Evolutionary conservation across 176 grass and related monocot genomes (phyloP), one percentile per base, ranked within the genome.

Genomic region (Eleusine coracana): DNA sequence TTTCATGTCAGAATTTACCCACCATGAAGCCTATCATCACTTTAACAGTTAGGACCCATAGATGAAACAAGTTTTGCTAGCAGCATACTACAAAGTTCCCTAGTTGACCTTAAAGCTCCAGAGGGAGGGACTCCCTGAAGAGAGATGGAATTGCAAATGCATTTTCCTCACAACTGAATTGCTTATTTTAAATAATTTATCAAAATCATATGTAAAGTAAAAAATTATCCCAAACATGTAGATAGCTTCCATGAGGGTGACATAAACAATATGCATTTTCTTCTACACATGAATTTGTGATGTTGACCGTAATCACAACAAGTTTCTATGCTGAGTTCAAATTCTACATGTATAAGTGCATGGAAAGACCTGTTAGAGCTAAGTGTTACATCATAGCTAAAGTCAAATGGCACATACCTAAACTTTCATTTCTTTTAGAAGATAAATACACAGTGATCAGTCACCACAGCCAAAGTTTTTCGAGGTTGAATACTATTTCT

Each of bases 331-430:
- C 11, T 73, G 40, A 55, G 21, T 64, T 21, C 21, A 21, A 88
- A 21, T 45, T n/a, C 23, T 77, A 13, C 40, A 66, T 61, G 23
- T 28, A 80, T 21, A 86, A 75, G 50, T 28, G 72, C 49, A 38
- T 14, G 51, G 29, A 28, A 70, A 7, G 8, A 38, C 20, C 31
- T 63, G 64, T 50, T 68, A 83, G 13, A 75, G 5, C 51, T 16
- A 75, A 45, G 31, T 87, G 61, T 38, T 83, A 67, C 21, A 71
- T 64, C 62, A 79, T 27, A 87, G 75, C 50, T 56, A 58, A 81
- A 82, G 83, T 86, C 78, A 89, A 77, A 77, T 59, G 66, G n/a
- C 1, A 72, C 48, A 72, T 86, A 83, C 36, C 80, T 25, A 25
- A 25, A 25, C 25, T 25, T 25, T 25, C 25, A 25, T 25, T 25